Evolutionary conservation across 2,329 filamentous ascomycete genomes (phyloP).

Genomic region (Ramichloridium luteum): DNA sequence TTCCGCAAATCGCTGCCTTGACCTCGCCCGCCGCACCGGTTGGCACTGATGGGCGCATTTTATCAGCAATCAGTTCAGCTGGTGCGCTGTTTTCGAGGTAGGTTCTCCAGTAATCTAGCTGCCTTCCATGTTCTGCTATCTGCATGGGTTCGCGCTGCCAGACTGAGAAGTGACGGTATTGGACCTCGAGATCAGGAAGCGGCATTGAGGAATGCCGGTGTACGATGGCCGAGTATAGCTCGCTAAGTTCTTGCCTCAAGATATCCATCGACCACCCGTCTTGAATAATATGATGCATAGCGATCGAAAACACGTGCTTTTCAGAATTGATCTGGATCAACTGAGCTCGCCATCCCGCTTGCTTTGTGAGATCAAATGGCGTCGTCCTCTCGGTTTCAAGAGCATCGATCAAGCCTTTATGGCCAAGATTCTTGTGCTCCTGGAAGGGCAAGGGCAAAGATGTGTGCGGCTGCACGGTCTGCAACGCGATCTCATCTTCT

Average conservation of each 20-base stretch:
- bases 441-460: background rate
- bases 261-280: slow-evolving; percentile 6
- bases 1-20: no score
- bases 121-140: background rate
- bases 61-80: slow-evolving; percentile 5
- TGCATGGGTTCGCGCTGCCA: slow-evolving; percentile 1
- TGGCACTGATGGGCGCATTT: slow-evolving; percentile 3
- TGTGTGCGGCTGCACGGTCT: slow-evolving; percentile 2
- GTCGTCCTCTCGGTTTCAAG: background rate
- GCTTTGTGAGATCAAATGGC: slow-evolving; percentile 4
- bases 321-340: slow-evolving; percentile 1
- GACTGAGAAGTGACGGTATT: slow-evolving; percentile 4
- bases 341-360: slow-evolving; percentile 2
- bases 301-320: slow-evolving; percentile 5
- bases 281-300: slow-evolving; percentile 7
- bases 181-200: slow-evolving; percentile 2
- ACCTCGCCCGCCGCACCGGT: slow-evolving; percentile 2
- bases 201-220: background rate
- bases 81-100: slow-evolving; percentile 3
- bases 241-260: slow-evolving; percentile 1
- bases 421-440: background rate
- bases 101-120: slow-evolving; percentile 5
- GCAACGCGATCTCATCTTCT: slow-evolving; percentile 2
- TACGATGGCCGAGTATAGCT: slow-evolving; percentile 3
- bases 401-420: background rate